Base-by-base conservation (phyloP, 805 yeast species). In the Saturnispora ahearnii region DNA sequence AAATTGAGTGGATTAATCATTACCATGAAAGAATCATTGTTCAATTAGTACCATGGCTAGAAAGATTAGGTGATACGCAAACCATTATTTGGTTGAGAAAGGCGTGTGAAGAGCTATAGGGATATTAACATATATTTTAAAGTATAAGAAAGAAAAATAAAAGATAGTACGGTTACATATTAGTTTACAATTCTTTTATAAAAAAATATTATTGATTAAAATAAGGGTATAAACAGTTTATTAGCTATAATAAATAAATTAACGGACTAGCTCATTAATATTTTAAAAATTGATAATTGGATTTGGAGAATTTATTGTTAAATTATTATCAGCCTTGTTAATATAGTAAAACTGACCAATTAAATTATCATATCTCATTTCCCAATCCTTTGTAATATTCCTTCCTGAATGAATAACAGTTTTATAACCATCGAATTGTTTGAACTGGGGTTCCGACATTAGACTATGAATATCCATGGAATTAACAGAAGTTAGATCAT, bases 21-120 rank as follows among this genome's bases (percentile, higher is more conserved):
- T 89, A 85, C 62, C 89, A 90, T 63, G 57, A 62, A 9, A 63
- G 62, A 30, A 74, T 89, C 21, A 77, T 84, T 73, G 62, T 71
- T 4, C 74, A 70, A 21, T 63, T 86, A 41, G 68, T 67, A 38
- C 76, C 69, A 11, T 68, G 71, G 55, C 62, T 87, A 49, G 75
- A 77, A 52, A 79, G 74, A 42, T 57, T 73, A 60, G 74, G 76
- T 4, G 84, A 81, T 51, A 70, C 72, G n/a, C 64, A 77, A 22
- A 84, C 90, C 0, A 73, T 73, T 55, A 71, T 71, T 40, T 91
- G 96, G 95, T 70, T 91, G 44, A 64, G 76, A 56, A 76, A 75
- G 53, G 95, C 88, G 65, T 81, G 88, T 4, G 60, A 58, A 43
- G 43, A 48, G 36, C 11, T 48, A 22, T 47, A 10, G 13, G 5